A percentile compares a stretch with the other conserved stretches of the same genome.
Conservation (phyloP, 345 rosid genomes). For the Iberis pinnata region DNA sequence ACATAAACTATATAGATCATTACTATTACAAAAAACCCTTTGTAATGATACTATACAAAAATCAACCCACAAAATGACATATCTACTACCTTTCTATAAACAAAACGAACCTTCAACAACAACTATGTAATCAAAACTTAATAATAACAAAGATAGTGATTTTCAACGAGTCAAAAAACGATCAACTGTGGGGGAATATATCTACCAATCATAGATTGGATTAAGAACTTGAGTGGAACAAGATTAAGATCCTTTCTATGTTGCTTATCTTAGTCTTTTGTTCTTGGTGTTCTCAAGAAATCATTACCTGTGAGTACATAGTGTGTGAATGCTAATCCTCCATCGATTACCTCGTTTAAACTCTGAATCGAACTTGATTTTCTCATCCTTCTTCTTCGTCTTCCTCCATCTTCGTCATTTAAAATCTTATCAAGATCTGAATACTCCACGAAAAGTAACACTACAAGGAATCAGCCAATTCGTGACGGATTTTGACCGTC, state of each 20-base stretch:
- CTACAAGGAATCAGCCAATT: too few species aligned
- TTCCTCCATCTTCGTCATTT: conserved; percentile 26
- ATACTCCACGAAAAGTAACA: too few species aligned
- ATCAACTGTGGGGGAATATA: too few species aligned
- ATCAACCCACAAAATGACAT: conserved; percentile 12
- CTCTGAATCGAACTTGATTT: conserved; percentile 58
- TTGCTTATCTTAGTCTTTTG: conserved; percentile 70
- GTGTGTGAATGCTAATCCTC: conserved; percentile 88
- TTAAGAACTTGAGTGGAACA: conserved; percentile 73
- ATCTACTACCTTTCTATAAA: conserved; percentile 17
- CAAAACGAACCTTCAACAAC: conserved; percentile 18
- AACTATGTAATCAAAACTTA: background rate
- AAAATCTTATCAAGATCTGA: conserved; percentile 70
- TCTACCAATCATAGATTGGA: conserved; percentile 33
- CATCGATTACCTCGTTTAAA: conserved; percentile 56
- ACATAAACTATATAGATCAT: too few species aligned
- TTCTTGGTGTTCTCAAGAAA: conserved; percentile 72
- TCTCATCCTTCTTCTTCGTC: conserved; percentile 25
- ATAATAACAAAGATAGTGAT: background rate
- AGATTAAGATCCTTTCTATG: conserved; percentile 82
- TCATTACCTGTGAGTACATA: conserved; percentile 81
- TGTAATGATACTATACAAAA: too few species aligned
- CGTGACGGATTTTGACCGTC: too few species aligned
- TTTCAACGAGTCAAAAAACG: too few species aligned
- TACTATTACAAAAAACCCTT: too few species aligned